phyloP scores from a whole-genome alignment of 345 rosid genomes.

The Brassica cretica region DNA sequence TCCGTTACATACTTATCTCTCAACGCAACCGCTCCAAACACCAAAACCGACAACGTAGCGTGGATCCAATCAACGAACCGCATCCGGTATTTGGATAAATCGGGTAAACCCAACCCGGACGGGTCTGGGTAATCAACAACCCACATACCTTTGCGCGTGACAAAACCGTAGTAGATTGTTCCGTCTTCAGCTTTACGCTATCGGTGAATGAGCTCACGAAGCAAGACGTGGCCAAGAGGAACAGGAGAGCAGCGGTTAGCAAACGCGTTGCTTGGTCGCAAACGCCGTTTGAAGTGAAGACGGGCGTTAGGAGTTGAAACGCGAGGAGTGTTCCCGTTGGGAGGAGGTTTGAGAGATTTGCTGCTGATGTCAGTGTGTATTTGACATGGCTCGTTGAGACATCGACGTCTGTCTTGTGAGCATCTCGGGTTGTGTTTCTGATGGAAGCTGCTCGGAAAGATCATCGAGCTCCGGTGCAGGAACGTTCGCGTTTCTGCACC shows the following conservation, averaged over 20 bases:
- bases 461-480: conserved; percentile 7
- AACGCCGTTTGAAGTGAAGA: conserved; percentile 74
- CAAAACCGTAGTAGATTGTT: conserved; percentile 59
- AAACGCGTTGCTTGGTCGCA: conserved; percentile 71
- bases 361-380: conserved; percentile 70
- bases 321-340: conserved; percentile 90
- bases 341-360: conserved; percentile 88
- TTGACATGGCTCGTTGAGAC: conserved; percentile 64
- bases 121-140: conserved; percentile 61
- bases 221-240: conserved; percentile 42
- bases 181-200: conserved; percentile 39
- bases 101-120: conserved; percentile 42
- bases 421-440: background rate
- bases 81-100: conserved; percentile 53
- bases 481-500: conserved; percentile 17
- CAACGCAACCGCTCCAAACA: conserved; percentile 69
- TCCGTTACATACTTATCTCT: conserved; percentile 64
- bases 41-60: conserved; percentile 57
- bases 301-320: conserved; percentile 76
- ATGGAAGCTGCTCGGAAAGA: conserved; percentile 7
- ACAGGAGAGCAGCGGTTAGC: conserved; percentile 60
- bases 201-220: too few relatives aligned
- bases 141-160: conserved; percentile 64
- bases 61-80: conserved; percentile 65
- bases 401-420: conserved; percentile 40